Evolutionary conservation across 345 rosid genomes (phyloP).

Genomic region (Murraya paniculata): DNA sequence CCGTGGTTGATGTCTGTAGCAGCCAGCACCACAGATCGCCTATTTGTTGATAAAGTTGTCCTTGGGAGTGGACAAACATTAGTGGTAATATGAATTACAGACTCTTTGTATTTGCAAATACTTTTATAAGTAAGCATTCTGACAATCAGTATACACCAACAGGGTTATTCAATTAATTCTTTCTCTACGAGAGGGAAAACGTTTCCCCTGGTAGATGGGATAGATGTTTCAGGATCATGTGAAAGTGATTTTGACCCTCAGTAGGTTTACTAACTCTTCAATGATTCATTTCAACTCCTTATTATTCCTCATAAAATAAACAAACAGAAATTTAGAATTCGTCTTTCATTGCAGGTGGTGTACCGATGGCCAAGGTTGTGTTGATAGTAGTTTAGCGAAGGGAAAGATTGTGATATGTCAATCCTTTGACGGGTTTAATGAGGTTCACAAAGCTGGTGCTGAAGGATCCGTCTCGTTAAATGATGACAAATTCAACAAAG

Average conservation of each 20-base stretch:
- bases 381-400: constrained; percentile 27
- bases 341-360: constrained; percentile 28
- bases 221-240: not conserved
- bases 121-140: not conserved
- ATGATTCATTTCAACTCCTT: not conserved
- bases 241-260: not conserved
- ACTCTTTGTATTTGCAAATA: not conserved
- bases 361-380: constrained; percentile 6
- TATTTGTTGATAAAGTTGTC: constrained; percentile 26
- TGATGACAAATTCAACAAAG: not conserved
- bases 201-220: constrained; percentile 31
- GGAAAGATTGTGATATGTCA: constrained; percentile 42
- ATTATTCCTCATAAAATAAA: no score
- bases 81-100: constrained; percentile 24
- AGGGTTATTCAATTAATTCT: constrained; percentile 39
- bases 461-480: constrained; percentile 23
- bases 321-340: not conserved
- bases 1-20: constrained; percentile 52
- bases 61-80: constrained; percentile 36
- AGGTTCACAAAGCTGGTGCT: constrained; percentile 24
- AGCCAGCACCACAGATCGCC: constrained; percentile 48
- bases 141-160: not conserved
- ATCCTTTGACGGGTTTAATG: accelerated
- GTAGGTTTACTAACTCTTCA: constrained; percentile 15
- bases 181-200: constrained; percentile 20